Evolutionary conservation across 805 yeast species (phyloP), one percentile per base, ranked within the genome.

Genomic region (Saccharomycopsis sp.): DNA sequence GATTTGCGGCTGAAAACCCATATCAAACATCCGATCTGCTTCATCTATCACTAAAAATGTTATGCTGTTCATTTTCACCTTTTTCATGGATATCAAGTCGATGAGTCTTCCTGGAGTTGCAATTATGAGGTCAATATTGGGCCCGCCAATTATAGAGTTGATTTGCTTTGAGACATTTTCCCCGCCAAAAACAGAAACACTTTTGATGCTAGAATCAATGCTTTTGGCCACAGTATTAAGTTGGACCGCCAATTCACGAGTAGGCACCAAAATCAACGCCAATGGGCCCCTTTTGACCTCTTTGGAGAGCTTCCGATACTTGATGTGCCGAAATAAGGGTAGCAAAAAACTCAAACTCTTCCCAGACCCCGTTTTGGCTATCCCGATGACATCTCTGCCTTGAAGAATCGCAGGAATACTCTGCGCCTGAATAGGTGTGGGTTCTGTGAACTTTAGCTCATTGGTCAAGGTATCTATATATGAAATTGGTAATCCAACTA

Each of bases 1-100:
- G 2, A 94, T 90, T 67, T 94, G 99, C 0, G 99, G 98, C 65
- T 90, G 98, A 71, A 94, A 94, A 1, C 99, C 99, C 79, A 94
- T 75, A 69, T 94, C 99, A 73, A 92, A 92, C 87, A 94, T 84
- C 62, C 99, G 73, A 70, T 94, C 99, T 1, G 98, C 97, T 68
- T 94, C 99, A 68, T 94, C 99, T 59, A 94, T 73, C 0, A 91
- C 95, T n/a, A 90, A 77, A 69, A 85, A 90, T 0, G 97, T 84
- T 3, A 87, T 83, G 8, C 20, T n/a, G 16, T 24, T 12, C 34
- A 58, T 34, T 50, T 91, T 73, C 29, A 75, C 72, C 4, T 94
- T 74, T 61, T 83, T 84, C 21, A 76, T 40, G 2, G 87, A 76
- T 34, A 94, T 71, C 48, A 94, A 72, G 71, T 94, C 99, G 56